These are phyloP conservation scores for Lactarius evosmus DNA, from an alignment of 768 basidiomycete species.

Conservation along the genomic window DNA sequence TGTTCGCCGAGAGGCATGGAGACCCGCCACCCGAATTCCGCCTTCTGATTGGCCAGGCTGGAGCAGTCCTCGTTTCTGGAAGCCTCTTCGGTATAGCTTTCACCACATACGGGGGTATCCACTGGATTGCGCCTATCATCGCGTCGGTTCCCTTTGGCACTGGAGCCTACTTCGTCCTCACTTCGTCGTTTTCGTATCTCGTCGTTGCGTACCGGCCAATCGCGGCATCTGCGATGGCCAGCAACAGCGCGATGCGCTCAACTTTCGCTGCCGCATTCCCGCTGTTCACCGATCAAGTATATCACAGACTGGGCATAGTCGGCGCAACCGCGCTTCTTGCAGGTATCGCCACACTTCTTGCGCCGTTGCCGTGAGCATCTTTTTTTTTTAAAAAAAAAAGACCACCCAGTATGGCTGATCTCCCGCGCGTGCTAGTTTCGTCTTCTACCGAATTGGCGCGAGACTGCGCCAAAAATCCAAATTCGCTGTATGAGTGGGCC, in stretches of 20 bases:
- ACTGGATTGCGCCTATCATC: slow-evolving; percentile 49
- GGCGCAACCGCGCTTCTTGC: slow-evolving; percentile 43
- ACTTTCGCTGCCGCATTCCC: slow-evolving; percentile 42
- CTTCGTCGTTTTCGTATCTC: slow-evolving; percentile 59
- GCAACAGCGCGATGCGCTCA: slow-evolving; percentile 51
- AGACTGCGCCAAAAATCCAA: background rate
- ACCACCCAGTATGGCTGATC: background rate
- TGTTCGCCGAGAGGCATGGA: background rate
- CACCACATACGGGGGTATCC: slow-evolving; percentile 40
- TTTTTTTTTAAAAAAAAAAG: slow-evolving; percentile 42
- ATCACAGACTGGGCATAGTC: slow-evolving; percentile 36
- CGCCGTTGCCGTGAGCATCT: slow-evolving; percentile 48
- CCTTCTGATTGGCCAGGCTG: slow-evolving; percentile 10
- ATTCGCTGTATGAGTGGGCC: background rate
- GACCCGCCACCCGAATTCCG: slow-evolving; percentile 14
- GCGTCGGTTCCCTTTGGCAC: slow-evolving; percentile 43
- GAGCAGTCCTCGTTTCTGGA: slow-evolving; percentile 56
- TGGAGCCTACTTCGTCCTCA: slow-evolving; percentile 61
- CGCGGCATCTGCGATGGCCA: slow-evolving; percentile 61
- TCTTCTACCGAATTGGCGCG: background rate
- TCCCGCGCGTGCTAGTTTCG: background rate
- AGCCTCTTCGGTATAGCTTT: slow-evolving; percentile 42
- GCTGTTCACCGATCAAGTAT: slow-evolving; percentile 40
- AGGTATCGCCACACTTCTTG: slow-evolving; percentile 38
- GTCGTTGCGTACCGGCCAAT: slow-evolving; percentile 51